These are phyloP conservation scores for Tetrapisispora iriomotensis DNA, from an alignment of 805 yeast species.

Conservation along the genomic window DNA sequence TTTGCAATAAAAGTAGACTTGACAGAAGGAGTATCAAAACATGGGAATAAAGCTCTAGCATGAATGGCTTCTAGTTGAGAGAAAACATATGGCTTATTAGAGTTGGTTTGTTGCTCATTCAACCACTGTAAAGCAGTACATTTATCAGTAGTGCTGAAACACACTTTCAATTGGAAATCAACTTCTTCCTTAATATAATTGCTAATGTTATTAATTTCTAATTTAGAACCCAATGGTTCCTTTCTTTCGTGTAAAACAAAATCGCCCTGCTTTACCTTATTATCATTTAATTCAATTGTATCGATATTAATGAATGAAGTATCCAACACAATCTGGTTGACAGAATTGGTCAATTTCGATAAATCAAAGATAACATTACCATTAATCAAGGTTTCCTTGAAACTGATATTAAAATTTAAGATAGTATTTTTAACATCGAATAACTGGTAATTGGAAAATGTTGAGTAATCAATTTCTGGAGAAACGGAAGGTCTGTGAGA, in stretches of 20 bases:
- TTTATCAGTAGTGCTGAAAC: slow-evolving; percentile 58
- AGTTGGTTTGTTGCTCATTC: slow-evolving; percentile 53
- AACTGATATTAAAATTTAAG: slow-evolving; percentile 45
- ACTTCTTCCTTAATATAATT: slow-evolving; percentile 1
- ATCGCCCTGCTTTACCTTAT: slow-evolving; percentile 15
- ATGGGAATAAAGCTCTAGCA: slow-evolving; percentile 79
- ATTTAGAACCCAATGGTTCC: slow-evolving; percentile 53
- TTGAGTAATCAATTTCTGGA: slow-evolving; percentile 64
- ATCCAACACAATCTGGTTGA: slow-evolving; percentile 47
- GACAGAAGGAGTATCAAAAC: slow-evolving; percentile 83
- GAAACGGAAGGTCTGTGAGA: slow-evolving; percentile 23
- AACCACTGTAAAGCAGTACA: slow-evolving; percentile 87
- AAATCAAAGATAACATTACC: slow-evolving; percentile 51
- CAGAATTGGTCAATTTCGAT: slow-evolving; percentile 19
- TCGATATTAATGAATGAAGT: slow-evolving; percentile 50
- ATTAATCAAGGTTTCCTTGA: slow-evolving; percentile 39
- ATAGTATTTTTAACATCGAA: slow-evolving; percentile 45
- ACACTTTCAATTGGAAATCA: slow-evolving; percentile 31
- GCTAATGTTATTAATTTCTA: slow-evolving; percentile 27
- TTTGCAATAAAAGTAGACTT: slow-evolving; percentile 54
- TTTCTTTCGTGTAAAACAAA: slow-evolving; percentile 31
- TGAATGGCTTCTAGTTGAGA: slow-evolving; percentile 91
- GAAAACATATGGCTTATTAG: slow-evolving; percentile 59
- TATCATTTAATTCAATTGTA: slow-evolving; percentile 36
- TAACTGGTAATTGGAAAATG: slow-evolving; percentile 58